These are phyloP conservation scores for Vitis vinifera DNA, from an alignment of 164 flowering plant species.

Conservation along the genomic window DNA sequence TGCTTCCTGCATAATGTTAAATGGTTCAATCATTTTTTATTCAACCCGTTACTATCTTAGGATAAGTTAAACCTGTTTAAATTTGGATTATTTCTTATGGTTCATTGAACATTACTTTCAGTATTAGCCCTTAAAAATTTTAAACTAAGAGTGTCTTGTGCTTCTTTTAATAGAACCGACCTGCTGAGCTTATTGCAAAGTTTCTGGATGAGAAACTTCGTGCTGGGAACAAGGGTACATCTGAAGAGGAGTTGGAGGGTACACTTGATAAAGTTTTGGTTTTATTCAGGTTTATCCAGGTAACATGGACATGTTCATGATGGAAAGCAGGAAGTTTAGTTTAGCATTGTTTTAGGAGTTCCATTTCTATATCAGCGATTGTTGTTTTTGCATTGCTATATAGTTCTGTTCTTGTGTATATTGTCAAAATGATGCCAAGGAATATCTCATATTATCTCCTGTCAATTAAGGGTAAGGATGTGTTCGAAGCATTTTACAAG, in stretches of 20 bases:
- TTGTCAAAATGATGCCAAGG: not conserved
- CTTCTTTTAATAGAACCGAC: constrained; percentile 69
- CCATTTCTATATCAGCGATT: constrained; percentile 6
- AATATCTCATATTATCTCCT: constrained; percentile 4
- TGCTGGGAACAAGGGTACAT: constrained; percentile 98
- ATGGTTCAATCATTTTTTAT: not conserved
- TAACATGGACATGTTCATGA: constrained; percentile 17
- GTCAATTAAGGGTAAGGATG: constrained; percentile 85
- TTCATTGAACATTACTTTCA: not conserved
- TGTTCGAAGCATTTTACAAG: constrained; percentile 98
- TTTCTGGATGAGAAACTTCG: constrained; percentile 99
- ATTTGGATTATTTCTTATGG: too few species aligned
- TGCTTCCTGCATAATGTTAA: not conserved
- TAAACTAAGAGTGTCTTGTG: constrained; percentile 8
- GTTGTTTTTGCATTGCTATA: constrained; percentile 3
- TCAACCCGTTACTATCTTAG: not conserved
- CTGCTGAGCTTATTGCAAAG: constrained; percentile 98
- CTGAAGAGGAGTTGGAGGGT: constrained; percentile 98
- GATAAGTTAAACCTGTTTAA: not conserved
- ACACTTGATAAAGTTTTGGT: constrained; percentile 94
- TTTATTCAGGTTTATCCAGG: constrained; percentile 97
- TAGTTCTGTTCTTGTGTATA: not conserved
- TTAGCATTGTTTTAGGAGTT: not conserved
- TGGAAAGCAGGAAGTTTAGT: not conserved
- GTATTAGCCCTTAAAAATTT: not conserved